Evolutionary conservation across 495 filamentous ascomycete species (phyloP).

Genomic region (Lasiosphaeria miniovina): DNA sequence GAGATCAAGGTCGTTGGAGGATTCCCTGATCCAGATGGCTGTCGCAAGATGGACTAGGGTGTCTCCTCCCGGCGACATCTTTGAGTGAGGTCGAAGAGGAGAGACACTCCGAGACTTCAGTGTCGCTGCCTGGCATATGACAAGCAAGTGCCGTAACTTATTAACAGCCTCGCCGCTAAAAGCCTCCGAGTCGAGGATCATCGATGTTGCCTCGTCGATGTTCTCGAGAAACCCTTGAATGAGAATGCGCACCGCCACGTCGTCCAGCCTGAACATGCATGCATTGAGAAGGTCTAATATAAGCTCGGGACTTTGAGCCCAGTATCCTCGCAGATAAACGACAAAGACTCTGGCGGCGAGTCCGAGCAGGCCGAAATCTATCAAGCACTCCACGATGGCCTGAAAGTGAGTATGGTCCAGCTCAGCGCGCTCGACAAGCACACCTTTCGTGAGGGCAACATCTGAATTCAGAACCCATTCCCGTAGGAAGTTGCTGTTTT

Average conservation of each 20-base stretch:
- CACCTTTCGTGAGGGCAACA: slow-evolving; percentile 10
- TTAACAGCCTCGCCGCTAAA: background rate
- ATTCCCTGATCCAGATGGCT: slow-evolving; percentile 19
- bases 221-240: slow-evolving; percentile 24
- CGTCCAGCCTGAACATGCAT: slow-evolving; percentile 29
- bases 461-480: slow-evolving; percentile 19
- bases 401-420: slow-evolving; percentile 28
- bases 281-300: slow-evolving; percentile 33
- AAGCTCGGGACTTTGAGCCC: slow-evolving; percentile 21
- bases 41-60: slow-evolving; percentile 7
- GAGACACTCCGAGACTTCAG: background rate
- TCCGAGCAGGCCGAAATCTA: slow-evolving; percentile 34
- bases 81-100: slow-evolving; percentile 1
- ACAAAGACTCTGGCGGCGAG: slow-evolving; percentile 35
- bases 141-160: slow-evolving; percentile 15
- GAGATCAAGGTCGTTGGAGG: background rate
- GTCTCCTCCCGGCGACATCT: background rate
- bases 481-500: slow-evolving; percentile 1
- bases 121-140: slow-evolving; percentile 7
- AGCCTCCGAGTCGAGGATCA: slow-evolving; percentile 13
- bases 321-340: slow-evolving; percentile 30
- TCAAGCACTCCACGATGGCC: slow-evolving; percentile 36
- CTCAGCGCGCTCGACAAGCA: slow-evolving; percentile 27
- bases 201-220: slow-evolving; percentile 14
- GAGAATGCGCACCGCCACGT: slow-evolving; percentile 24